Evolutionary conservation across 2,329 filamentous ascomycete genomes (phyloP).

Genomic region (Clonostachys byssicola): DNA sequence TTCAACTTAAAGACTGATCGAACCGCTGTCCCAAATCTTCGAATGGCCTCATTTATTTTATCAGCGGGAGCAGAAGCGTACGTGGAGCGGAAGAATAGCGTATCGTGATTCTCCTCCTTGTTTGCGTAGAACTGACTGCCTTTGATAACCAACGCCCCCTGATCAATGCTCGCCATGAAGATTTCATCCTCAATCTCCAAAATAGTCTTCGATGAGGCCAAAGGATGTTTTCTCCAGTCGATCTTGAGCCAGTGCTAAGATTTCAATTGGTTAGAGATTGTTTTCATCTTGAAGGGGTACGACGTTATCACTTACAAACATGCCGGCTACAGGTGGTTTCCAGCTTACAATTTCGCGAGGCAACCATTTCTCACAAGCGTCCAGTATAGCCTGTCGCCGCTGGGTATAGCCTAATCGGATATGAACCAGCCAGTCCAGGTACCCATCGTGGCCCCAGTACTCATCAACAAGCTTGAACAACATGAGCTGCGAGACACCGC

Average conservation of each 20-base stretch:
- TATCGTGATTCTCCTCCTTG: constrained; percentile 44
- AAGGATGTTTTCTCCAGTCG: too few species aligned
- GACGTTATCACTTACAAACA: constrained; percentile 63
- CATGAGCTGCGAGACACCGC: constrained; percentile 72
- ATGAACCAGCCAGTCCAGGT: constrained; percentile 77
- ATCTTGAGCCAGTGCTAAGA: not conserved
- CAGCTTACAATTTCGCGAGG: constrained; percentile 70
- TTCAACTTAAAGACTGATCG: too few species aligned
- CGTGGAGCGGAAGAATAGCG: constrained; percentile 78
- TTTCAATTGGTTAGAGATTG: not conserved
- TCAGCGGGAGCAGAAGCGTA: constrained; percentile 65
- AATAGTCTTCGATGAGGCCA: too few species aligned
- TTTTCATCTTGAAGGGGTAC: not conserved
- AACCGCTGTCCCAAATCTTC: too few species aligned
- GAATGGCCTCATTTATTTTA: not conserved
- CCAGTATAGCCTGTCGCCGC: constrained; percentile 66
- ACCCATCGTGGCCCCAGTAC: constrained; percentile 84
- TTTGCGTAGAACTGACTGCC: constrained; percentile 84
- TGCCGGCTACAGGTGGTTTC: constrained; percentile 72
- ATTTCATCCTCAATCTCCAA: constrained; percentile 68
- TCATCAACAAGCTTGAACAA: constrained; percentile 75
- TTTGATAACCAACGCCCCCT: constrained; percentile 69
- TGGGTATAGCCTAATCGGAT: constrained; percentile 71
- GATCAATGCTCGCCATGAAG: constrained; percentile 65
- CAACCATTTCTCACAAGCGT: constrained; percentile 69